These are phyloP conservation scores for Penicillium ucsense DNA, from an alignment of 495 filamentous ascomycete species.

Conservation along the genomic window DNA sequence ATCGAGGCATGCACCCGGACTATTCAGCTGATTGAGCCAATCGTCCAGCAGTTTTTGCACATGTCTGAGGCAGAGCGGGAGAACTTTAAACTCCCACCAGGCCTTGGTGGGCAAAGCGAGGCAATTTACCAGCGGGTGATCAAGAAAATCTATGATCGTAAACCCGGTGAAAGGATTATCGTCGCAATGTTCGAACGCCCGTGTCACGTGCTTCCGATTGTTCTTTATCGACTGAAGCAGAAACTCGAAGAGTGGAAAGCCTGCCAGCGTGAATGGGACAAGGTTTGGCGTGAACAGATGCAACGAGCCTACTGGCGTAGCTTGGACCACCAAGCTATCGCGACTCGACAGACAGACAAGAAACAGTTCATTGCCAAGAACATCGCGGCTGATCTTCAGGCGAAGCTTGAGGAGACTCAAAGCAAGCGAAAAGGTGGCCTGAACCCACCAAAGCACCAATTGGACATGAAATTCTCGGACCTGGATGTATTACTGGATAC, in stretches of 20 bases:
- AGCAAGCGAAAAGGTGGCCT: slow-evolving; percentile 51
- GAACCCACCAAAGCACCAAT: slow-evolving; percentile 58
- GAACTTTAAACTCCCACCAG: slow-evolving; percentile 64
- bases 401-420: slow-evolving; percentile 76
- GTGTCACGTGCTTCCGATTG: slow-evolving; percentile 71
- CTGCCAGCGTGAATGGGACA: slow-evolving; percentile 95
- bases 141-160: slow-evolving; percentile 94
- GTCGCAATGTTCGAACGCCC: slow-evolving; percentile 73
- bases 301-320: slow-evolving; percentile 87
- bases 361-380: slow-evolving; percentile 80
- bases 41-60: slow-evolving; percentile 74
- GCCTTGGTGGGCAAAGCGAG: slow-evolving; percentile 86
- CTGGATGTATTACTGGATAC: slow-evolving; percentile 72
- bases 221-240: slow-evolving; percentile 79
- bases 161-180: slow-evolving; percentile 73
- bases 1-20: slow-evolving; percentile 89
- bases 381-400: slow-evolving; percentile 74
- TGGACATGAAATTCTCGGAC: slow-evolving; percentile 62
- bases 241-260: slow-evolving; percentile 97
- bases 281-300: slow-evolving; percentile 93
- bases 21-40: slow-evolving; percentile 89
- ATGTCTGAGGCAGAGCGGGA: slow-evolving; percentile 61
- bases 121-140: slow-evolving; percentile 93
- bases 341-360: slow-evolving; percentile 75
- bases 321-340: slow-evolving; percentile 89